Base-by-base conservation (phyloP, 257 asterid genomes). In the Nicotiana sylvestris region DNA sequence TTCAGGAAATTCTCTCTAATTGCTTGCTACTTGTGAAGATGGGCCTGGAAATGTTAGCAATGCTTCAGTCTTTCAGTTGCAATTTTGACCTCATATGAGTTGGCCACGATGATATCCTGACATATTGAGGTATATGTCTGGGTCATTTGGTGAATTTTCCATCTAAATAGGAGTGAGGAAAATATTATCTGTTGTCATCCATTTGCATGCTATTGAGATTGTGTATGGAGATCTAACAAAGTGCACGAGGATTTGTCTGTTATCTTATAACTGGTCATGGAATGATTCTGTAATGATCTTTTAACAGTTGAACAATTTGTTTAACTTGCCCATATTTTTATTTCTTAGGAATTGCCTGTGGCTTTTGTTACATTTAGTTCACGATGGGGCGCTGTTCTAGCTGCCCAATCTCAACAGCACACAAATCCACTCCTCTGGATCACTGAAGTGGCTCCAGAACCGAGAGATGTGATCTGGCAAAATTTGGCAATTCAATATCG, bases 401-500 rank as follows among this genome's bases (percentile, higher is more conserved):
- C 98, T 66, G 98, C 97, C 4, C 98, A 96, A 82, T 93, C 99
- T 86, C 98, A 94, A 90, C 99, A 94, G 85, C 92, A 82, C 68
- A 81, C 97, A 37, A 88, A 96, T 85, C 99, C 99, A 32, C 84
- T 93, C 78, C 56, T 88, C 33, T 94, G 98, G 99, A 89, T 91
- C 81, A 96, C 98, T 57, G 96, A 92, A 89, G 87, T 91, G 90
- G 98, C 99, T 82, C 99, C 98, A 66, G 98, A 96, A 83, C 98
- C 99, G 74, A 85, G 98, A 88, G 98, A 94, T 25, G 97, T 96
- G 15, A 84, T 93, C 30, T 96, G 99, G 99, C 86, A 85, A 81
- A 96, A 93, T 85, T 85, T 96, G 88, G 80, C 92, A 39, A 85
- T 86, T 89, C 94, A 90, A 5, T 89, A 78, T 82, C 86, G 85